Evolutionary conservation across 2,329 filamentous ascomycete genomes (phyloP).

Genomic region (Colletotrichum chrysophilum): DNA sequence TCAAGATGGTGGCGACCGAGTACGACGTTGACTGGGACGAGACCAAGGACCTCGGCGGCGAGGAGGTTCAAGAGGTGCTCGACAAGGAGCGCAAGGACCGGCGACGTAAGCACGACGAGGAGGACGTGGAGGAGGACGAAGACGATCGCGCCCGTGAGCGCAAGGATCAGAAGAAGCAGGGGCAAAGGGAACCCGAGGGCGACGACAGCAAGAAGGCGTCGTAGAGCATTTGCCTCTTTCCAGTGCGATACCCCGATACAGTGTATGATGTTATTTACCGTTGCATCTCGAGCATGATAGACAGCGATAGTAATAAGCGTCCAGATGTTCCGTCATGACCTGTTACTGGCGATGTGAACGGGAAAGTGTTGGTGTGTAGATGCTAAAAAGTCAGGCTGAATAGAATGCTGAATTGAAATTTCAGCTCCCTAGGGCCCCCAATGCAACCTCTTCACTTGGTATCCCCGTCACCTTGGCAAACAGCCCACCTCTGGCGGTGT

Average conservation of each 20-base stretch:
- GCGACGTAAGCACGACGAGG: constrained; percentile 36
- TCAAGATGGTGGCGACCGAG: constrained; percentile 80
- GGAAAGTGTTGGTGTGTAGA: background rate
- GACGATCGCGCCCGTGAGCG: constrained; percentile 38
- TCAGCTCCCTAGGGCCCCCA: background rate
- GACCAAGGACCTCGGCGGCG: constrained; percentile 71
- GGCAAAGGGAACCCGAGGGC: constrained; percentile 26
- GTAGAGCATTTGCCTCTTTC: background rate
- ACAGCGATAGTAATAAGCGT: background rate
- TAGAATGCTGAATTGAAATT: background rate
- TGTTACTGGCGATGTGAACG: too few relatives aligned
- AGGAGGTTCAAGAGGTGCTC: constrained; percentile 64
- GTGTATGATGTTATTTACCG: background rate
- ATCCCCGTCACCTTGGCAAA: background rate
- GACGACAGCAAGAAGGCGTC: background rate
- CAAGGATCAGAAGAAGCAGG: constrained; percentile 30
- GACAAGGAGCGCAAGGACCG: constrained; percentile 55
- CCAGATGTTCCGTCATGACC: background rate
- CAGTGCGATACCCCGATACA: background rate
- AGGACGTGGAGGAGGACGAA: constrained; percentile 43
- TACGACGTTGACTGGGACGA: constrained; percentile 94
- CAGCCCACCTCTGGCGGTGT: background rate
- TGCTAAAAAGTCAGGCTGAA: background rate
- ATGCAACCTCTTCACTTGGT: background rate
- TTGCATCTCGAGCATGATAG: background rate